Base-by-base conservation (phyloP, 441 rosid genomes). In the Oxalis stricta region DNA sequence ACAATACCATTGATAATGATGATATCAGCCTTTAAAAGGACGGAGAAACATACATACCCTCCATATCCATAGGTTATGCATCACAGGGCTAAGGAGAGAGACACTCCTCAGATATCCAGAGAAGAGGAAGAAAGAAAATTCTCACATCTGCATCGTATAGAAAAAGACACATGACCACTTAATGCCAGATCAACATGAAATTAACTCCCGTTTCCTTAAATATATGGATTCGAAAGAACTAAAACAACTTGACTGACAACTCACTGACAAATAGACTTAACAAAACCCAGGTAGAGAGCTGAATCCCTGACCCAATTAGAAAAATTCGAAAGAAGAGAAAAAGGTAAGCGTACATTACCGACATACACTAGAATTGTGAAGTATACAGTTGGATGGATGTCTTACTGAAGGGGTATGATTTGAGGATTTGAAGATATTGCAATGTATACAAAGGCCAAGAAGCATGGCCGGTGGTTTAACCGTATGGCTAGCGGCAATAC, bases 31-130 rank as follows among this genome's bases (percentile, higher is more conserved):
- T n/a, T n/a, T n/a, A n/a, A n/a, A n/a, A n/a, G n/a, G n/a, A n/a
- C n/a, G n/a, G n/a, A 50, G 17, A 44, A 44, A 60, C 38, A 50
- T 40, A 9, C 40, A 34, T 78, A 86, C 96, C 95, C 95, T 73
- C 99, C 96, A 91, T 61, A 86, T 83, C 96, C 96, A 91, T 33
- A 86, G 74, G 51, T 86, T 91, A 74, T 83, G 95, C 96, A 91
- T 86, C 64, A 86, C 95, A 52, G 95, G 93, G 59, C 95, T 81
- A 48, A 91, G 91, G 33, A 91, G 88, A 41, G 96, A 77, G 37
- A 83, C 69, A n/a, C n/a, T n/a, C 26, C 99, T 96, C 6, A 86
- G 59, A 54, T 84, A 83, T 63, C 95, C 95, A 46, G 94, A 83
- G 64, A 81, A 83, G 64, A 91, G 84, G 66, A 91, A 75, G 70